Conservation (phyloP, 1,139 yeast genomes). For the Taphrina flavorubra region DNA sequence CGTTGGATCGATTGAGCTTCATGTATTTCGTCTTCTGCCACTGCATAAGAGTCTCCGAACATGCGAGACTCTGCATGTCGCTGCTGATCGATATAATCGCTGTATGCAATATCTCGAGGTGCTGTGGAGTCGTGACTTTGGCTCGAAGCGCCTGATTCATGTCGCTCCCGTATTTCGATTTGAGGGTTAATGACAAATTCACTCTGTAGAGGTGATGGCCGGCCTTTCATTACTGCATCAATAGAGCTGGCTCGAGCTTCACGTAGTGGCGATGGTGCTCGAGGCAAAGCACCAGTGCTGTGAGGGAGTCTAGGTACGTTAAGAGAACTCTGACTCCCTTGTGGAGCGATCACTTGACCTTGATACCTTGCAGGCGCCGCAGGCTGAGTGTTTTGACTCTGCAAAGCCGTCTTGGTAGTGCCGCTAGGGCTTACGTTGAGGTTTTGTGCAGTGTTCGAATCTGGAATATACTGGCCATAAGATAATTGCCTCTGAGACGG, state of each 20-base stretch:
- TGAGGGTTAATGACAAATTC: constrained; percentile 10
- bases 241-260: constrained; percentile 16
- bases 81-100: constrained; percentile 14
- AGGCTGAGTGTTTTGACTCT: not conserved
- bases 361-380: not conserved
- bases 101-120: constrained; percentile 2
- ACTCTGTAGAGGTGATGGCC: constrained; percentile 16
- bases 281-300: not conserved
- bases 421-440: not conserved
- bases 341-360: not conserved
- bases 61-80: constrained; percentile 19
- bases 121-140: constrained; percentile 15
- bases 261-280: constrained; percentile 12
- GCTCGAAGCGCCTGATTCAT: constrained; percentile 6
- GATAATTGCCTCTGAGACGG: constrained; percentile 4
- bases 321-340: not conserved
- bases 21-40: constrained; percentile 18
- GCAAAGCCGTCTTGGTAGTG: not conserved
- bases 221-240: constrained; percentile 14
- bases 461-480: not conserved
- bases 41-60: constrained; percentile 21
- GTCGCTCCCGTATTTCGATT: not conserved
- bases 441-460: not conserved
- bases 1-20: constrained; percentile 12
- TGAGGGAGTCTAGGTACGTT: not conserved